A percentile compares a stretch with the other conserved stretches of the same genome.
These are phyloP conservation scores for Arbutus unedo DNA, from an alignment of 148 eudicot species.

Conservation along the genomic window DNA sequence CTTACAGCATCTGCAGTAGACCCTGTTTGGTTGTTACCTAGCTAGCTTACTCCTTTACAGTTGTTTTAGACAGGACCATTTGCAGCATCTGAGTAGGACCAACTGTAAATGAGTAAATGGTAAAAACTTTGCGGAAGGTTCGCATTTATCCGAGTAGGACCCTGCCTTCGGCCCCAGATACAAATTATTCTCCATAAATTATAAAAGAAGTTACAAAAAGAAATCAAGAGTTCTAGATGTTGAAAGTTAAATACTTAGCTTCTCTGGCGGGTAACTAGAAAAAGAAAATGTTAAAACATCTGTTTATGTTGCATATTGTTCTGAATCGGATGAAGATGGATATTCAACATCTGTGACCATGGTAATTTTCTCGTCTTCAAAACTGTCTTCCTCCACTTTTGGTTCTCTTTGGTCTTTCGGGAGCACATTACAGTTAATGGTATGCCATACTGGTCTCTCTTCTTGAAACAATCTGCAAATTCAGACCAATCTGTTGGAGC, in stretches of 20 bases:
- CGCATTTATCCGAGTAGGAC: background rate
- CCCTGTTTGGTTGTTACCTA: background rate
- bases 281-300: background rate
- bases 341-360: conserved; percentile 47
- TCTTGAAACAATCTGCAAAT: conserved; percentile 83
- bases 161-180: background rate
- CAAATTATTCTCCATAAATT: background rate
- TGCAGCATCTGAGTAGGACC: background rate
- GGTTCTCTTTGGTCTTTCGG: conserved; percentile 49
- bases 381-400: conserved; percentile 30
- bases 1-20: background rate
- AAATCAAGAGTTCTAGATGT: background rate
- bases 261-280: background rate
- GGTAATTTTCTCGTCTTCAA: conserved; percentile 39
- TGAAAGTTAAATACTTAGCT: background rate
- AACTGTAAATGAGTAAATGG: too few relatives aligned
- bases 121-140: background rate
- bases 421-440: conserved; percentile 68
- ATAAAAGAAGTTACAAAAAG: background rate
- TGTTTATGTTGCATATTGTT: conserved; percentile 42
- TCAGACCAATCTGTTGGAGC: conserved; percentile 4
- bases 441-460: conserved; percentile 86
- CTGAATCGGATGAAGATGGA: conserved; percentile 32
- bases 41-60: background rate
- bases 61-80: background rate